phyloP scores from a whole-genome alignment of 495 filamentous ascomycete genomes.

The Penicillium egyptiacum region DNA sequence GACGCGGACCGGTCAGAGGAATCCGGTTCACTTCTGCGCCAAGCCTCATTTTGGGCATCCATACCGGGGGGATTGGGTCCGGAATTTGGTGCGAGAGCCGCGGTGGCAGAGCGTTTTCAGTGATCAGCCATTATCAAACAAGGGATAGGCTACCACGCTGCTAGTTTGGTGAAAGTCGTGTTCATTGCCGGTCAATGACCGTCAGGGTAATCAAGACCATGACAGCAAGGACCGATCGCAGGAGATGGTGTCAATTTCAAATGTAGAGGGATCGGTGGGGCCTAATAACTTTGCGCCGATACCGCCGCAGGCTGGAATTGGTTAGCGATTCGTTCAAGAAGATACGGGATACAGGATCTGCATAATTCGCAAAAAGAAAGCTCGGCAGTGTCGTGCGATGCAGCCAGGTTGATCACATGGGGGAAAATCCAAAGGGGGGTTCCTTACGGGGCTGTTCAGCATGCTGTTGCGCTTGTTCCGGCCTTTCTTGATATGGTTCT shows the following conservation, averaged over 20 bases:
- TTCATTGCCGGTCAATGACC: slow-evolving; percentile 13
- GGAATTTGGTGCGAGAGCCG: slow-evolving; percentile 6
- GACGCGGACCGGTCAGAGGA: slow-evolving; percentile 2
- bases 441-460: slow-evolving; percentile 87
- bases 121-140: background rate
- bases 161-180: slow-evolving; percentile 2
- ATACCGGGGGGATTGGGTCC: slow-evolving; percentile 6
- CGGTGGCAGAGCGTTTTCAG: background rate
- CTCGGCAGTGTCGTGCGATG: slow-evolving; percentile 32
- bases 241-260: slow-evolving; percentile 22
- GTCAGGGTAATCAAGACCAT: slow-evolving; percentile 19
- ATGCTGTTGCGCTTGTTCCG: slow-evolving; percentile 87
- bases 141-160: background rate
- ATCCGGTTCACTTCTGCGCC: slow-evolving; percentile 7
- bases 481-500: slow-evolving; percentile 99
- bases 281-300: slow-evolving; percentile 51
- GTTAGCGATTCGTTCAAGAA: slow-evolving; percentile 24
- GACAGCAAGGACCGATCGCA: slow-evolving; percentile 18
- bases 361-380: slow-evolving; percentile 2
- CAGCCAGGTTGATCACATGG: slow-evolving; percentile 28
- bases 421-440: slow-evolving; percentile 23
- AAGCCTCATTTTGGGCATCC: slow-evolving; percentile 6
- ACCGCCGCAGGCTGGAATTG: slow-evolving; percentile 43
- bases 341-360: background rate
- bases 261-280: slow-evolving; percentile 19